These are phyloP conservation scores for Apophysomyces variabilis DNA, from an alignment of 371 early-diverging fungal species.

Conservation along the genomic window DNA sequence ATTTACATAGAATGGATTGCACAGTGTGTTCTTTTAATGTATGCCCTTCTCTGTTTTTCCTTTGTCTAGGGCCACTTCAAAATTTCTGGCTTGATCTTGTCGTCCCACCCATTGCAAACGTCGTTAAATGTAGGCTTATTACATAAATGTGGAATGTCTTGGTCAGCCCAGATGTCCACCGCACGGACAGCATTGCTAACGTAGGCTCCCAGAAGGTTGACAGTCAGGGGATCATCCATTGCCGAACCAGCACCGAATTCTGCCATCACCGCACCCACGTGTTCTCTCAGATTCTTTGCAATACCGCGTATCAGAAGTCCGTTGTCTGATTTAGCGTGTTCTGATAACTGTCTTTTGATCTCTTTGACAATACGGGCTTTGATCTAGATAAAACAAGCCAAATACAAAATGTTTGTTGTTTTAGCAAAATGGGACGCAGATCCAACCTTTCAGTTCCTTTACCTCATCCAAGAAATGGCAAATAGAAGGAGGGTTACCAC, in stretches of 20 bases:
- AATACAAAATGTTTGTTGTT: neutral
- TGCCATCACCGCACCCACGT: conserved; percentile 31
- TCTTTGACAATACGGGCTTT: conserved; percentile 47
- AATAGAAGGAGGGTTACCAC: conserved; percentile 72
- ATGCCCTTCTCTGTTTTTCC: neutral
- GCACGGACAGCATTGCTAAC: conserved; percentile 31
- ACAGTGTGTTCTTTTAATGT: too few species aligned
- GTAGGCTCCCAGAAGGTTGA: conserved; percentile 27
- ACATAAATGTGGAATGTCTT: conserved; percentile 42
- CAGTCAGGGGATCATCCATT: conserved; percentile 31
- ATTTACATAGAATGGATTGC: neutral
- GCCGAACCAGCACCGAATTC: conserved; percentile 47
- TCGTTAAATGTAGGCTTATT: conserved; percentile 31
- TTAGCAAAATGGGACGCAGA: neutral
- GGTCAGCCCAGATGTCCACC: conserved; percentile 39
- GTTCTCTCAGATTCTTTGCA: conserved; percentile 33
- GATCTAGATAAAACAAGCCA: conserved; percentile 21
- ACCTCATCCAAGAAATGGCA: conserved; percentile 57
- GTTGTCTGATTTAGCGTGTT: conserved; percentile 41
- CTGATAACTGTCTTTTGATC: conserved; percentile 36
- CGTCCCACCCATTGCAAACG: conserved; percentile 49
- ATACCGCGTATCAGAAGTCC: conserved; percentile 42
- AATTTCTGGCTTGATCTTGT: conserved; percentile 45
- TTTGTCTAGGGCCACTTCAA: conserved; percentile 51
- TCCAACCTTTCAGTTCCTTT: conserved; percentile 7